Evolutionary conservation across 805 yeast genomes (phyloP).

Genomic region (Spencermartinsiella europaea): DNA sequence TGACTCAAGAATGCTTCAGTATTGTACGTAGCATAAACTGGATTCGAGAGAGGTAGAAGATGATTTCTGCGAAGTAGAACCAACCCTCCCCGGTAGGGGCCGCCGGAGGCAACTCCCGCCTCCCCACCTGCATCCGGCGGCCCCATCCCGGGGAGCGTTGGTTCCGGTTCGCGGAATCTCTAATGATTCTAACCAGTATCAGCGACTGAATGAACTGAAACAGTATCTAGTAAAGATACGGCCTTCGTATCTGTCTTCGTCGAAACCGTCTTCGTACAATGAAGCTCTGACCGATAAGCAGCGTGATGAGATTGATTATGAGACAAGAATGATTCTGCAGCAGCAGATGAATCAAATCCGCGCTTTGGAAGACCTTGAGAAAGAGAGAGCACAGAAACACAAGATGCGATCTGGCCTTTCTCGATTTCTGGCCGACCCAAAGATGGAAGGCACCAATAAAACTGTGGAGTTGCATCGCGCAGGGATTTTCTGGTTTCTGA

Average conservation of each 20-base stretch:
- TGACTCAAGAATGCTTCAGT: conserved; percentile 25
- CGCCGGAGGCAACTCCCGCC: no score
- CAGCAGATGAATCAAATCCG: conserved; percentile 28
- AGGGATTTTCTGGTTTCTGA: conserved; percentile 35
- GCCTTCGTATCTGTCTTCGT: conserved; percentile 29
- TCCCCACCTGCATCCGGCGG: no score
- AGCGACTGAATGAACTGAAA: conserved; percentile 18
- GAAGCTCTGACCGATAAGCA: conserved; percentile 31
- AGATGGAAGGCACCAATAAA: conserved; percentile 21
- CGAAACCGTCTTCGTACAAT: conserved; percentile 13
- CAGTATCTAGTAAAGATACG: conserved; percentile 23
- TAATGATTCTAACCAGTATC: conserved; percentile 8
- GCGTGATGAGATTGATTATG: conserved; percentile 37
- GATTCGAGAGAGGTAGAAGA: no score
- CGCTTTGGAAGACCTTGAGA: conserved; percentile 26
- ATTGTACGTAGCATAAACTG: conserved; percentile 20
- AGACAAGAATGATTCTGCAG: conserved; percentile 33
- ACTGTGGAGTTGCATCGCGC: conserved; percentile 32
- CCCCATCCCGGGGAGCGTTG: not conserved
- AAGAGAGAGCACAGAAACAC: conserved; percentile 17
- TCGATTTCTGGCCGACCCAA: conserved; percentile 24
- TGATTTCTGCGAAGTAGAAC: no score
- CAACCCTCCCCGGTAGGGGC: no score
- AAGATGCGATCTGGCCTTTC: conserved; percentile 14
- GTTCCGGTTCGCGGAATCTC: no score